Evolutionary conservation across 192 early-diverging fungal species (phyloP).

Genomic region (Thoreauomyces humboldtii): DNA sequence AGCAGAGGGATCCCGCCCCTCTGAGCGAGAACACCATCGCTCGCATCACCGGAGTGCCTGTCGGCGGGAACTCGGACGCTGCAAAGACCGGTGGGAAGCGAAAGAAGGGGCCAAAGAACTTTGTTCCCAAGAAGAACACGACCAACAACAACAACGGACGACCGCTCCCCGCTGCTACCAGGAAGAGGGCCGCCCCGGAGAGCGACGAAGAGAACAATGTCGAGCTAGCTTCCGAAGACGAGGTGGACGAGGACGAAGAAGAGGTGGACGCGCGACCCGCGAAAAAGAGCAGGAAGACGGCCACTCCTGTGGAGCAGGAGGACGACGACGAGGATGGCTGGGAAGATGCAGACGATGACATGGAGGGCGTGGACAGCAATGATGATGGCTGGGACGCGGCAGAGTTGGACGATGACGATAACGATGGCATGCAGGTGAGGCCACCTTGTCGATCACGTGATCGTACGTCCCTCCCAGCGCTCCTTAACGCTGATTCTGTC

Average conservation of each 20-base stretch:
- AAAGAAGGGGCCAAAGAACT: not conserved
- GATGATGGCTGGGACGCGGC: conserved; percentile 24
- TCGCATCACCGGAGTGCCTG: conserved; percentile 30
- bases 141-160: too few relatives aligned
- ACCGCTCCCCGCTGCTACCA: conserved; percentile 2
- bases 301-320: conserved; percentile 13
- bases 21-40: conserved; percentile 33
- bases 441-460: not conserved
- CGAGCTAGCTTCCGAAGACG: not conserved
- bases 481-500: not conserved
- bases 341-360: conserved; percentile 23
- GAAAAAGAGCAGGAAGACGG: conserved; percentile 17
- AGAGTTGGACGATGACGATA: conserved; percentile 34
- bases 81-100: conserved; percentile 12
- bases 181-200: conserved; percentile 1
- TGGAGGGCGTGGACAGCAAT: conserved; percentile 17
- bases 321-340: conserved; percentile 26
- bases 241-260: not conserved
- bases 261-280: not conserved
- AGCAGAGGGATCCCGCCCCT: conserved; percentile 42
- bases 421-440: conserved; percentile 24
- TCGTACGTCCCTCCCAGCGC: too few relatives aligned
- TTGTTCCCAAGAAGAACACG: conserved; percentile 14
- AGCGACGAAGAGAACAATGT: conserved; percentile 14
- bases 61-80: conserved; percentile 16